phyloP scores from a whole-genome alignment of 2,329 filamentous ascomycete species.

The Tolypocladium tropicale region DNA sequence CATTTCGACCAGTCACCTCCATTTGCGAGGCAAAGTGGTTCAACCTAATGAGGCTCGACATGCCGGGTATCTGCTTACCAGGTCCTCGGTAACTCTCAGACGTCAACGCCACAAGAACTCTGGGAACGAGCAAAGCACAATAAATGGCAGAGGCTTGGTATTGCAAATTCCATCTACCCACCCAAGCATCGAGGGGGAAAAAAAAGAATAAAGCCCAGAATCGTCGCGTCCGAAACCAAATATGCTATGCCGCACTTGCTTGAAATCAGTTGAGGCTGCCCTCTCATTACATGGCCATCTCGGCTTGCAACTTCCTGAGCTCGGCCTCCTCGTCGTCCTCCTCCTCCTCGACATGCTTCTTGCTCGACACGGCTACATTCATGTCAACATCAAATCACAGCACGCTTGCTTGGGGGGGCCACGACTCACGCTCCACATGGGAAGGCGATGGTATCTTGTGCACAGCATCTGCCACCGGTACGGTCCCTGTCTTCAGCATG shows the following conservation, averaged over 20 bases:
- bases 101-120: background rate
- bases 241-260: conserved; percentile 6
- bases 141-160: background rate
- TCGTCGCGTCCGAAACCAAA: conserved; percentile 1
- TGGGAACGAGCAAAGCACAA: background rate
- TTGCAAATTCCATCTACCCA: background rate
- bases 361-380: conserved; percentile 19
- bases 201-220: background rate
- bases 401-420: background rate
- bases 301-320: conserved; percentile 82
- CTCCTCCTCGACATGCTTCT: conserved; percentile 48
- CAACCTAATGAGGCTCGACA: background rate
- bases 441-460: conserved; percentile 66
- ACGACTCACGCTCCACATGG: conserved; percentile 62
- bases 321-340: conserved; percentile 97
- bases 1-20: background rate
- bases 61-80: background rate
- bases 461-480: conserved; percentile 72
- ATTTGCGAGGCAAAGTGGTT: background rate
- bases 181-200: background rate
- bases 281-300: conserved; percentile 78
- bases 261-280: background rate
- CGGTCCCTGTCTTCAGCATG: conserved; percentile 80
- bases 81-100: background rate
- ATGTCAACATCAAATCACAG: conserved; percentile 3